Evolutionary conservation across 352 stramenopile species (phyloP).

Genomic region (Pythium diclinum): DNA sequence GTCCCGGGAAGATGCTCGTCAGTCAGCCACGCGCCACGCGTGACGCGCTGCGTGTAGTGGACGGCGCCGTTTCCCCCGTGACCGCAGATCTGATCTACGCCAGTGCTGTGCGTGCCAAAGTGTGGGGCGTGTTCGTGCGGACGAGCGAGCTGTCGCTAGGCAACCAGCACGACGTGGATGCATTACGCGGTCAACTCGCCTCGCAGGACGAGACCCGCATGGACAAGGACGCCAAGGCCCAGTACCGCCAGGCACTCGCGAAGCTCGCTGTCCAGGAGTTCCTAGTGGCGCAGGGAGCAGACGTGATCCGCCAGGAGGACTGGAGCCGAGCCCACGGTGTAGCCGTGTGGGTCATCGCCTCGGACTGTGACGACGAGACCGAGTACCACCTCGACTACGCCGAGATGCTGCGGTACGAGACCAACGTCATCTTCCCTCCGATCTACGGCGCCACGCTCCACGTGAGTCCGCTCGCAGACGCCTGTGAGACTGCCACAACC

Average conservation of each 20-base stretch:
- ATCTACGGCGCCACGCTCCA: conserved; percentile 77
- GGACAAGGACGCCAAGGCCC: conserved; percentile 5
- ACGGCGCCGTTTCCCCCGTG: conserved; percentile 40
- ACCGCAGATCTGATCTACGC: conserved; percentile 55
- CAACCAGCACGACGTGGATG: conserved; percentile 23
- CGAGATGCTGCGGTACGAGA: conserved; percentile 68
- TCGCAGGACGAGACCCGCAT: conserved; percentile 11
- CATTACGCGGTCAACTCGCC: neutral
- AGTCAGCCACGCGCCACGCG: conserved; percentile 40
- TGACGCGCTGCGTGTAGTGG: conserved; percentile 35
- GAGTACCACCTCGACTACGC: conserved; percentile 76
- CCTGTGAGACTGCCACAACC: neutral
- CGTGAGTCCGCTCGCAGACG: conserved; percentile 48
- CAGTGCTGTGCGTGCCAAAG: conserved; percentile 49
- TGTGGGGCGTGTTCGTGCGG: conserved; percentile 73
- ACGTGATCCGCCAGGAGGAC: conserved; percentile 14
- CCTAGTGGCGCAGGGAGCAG: conserved; percentile 29
- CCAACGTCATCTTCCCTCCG: conserved; percentile 64
- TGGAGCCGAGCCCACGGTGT: conserved; percentile 38
- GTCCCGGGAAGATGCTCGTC: conserved; percentile 42
- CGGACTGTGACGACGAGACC: conserved; percentile 55
- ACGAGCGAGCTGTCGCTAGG: conserved; percentile 10
- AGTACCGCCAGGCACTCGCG: conserved; percentile 45
- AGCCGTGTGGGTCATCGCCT: conserved; percentile 69
- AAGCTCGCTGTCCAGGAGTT: conserved; percentile 52